These are phyloP conservation scores for Solanum hybrid DNA, from an alignment of 305 asterid genomes.

Conservation along the genomic window DNA sequence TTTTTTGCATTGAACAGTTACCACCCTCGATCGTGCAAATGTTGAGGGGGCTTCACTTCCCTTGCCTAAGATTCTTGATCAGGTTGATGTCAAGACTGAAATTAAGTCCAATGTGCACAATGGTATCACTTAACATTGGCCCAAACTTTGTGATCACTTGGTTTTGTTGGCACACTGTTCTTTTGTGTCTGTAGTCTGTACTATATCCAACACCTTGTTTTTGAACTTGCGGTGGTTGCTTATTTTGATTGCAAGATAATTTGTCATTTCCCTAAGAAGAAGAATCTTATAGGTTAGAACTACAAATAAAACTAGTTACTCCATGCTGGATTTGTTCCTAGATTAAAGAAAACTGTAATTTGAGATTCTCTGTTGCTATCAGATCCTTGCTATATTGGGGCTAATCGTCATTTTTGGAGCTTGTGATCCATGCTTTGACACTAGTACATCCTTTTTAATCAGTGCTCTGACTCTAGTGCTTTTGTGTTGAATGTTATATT, in stretches of 20 bases:
- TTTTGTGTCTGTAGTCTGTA: no score
- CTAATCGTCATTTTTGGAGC: neutral
- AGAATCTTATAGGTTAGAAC: neutral
- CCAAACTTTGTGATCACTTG: neutral
- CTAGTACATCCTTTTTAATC: neutral
- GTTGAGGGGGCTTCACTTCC: constrained; percentile 67
- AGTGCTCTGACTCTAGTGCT: neutral
- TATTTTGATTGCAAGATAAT: no score
- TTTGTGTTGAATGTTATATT: neutral
- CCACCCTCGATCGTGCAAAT: constrained; percentile 64
- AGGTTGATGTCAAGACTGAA: constrained; percentile 25
- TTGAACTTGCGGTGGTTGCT: no score
- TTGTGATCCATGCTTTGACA: neutral
- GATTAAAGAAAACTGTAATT: neutral
- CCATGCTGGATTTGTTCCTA: neutral
- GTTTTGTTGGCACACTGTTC: neutral
- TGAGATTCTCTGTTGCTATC: neutral
- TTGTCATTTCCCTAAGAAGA: neutral
- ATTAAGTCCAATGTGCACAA: constrained; percentile 12
- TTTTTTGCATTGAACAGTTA: constrained; percentile 31
- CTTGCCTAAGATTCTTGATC: constrained; percentile 46
- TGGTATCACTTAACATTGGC: constrained; percentile 12
- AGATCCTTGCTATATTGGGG: neutral
- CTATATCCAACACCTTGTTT: no score
- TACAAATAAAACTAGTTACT: neutral